Base-by-base conservation (phyloP, 768 basidiomycete species). In the Phlebiopsis gigantea region DNA sequence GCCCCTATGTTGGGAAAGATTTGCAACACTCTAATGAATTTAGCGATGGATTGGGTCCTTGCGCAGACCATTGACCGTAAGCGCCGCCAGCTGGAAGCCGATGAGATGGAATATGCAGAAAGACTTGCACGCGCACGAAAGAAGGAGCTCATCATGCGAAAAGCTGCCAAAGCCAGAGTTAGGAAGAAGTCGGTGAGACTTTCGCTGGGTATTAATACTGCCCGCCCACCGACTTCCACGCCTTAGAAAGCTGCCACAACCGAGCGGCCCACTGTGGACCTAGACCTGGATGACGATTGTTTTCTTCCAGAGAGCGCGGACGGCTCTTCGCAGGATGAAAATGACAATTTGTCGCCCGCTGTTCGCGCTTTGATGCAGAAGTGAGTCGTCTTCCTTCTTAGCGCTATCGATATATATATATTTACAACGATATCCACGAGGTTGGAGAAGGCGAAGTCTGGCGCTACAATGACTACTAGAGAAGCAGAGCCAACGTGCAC, bases 291-390 rank as follows among this genome's bases (percentile, higher is more conserved):
- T 14, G 90, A 93, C n/a, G 80, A 82, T 3, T 63, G 70, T 14
- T 96, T 88, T 67, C 77, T 95, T 12, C 93, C 93, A 21, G 75
- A 71, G 9, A 54, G 47, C 4, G 15, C 28, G 44, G 64, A 56
- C 41, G 68, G 47, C 50, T 43, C 46, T 44, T 14, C 60, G 5
- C 68, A 68, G 5, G 50, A 51, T 41, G 71, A 73, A 43, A 72
- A 70, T 57, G 78, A 73, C 70, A 86, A 90, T 62, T 75, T 94
- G 5, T 88, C 89, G 5, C 84, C 88, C 1, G 88, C 83, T 42
- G 84, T 96, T 5, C 80, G 83, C 25, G 90, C 83, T 0, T 73
- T 96, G 10, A 87, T 96, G 86, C 78, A 76, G 49, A 88, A 84
- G 94, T 93, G 61, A 45, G 79, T 69, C 5, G 28, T 29, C 19